Conservation (phyloP, 1,284 basidiomycete genomes). For the Grifola frondosa region DNA sequence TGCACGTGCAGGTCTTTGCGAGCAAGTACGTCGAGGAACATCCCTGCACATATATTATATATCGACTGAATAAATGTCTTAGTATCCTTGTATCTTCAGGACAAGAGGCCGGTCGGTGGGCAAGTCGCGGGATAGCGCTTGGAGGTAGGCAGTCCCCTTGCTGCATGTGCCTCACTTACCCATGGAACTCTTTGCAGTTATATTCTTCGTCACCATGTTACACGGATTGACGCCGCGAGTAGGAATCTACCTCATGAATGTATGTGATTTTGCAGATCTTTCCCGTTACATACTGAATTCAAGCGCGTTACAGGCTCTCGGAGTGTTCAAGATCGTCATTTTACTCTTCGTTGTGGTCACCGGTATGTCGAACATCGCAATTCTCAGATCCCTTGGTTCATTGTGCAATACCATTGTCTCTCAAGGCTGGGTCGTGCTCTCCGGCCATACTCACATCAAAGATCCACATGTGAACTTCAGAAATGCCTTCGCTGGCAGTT, state of each 20-base stretch:
- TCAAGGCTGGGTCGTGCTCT: conserved; percentile 47
- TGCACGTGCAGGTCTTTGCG: conserved; percentile 27
- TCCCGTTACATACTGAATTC: background rate
- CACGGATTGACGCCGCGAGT: conserved; percentile 26
- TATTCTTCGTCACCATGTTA: conserved; percentile 20
- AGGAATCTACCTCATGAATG: conserved; percentile 31
- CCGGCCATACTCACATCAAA: conserved; percentile 42
- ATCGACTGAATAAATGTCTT: background rate
- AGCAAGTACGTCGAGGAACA: conserved; percentile 13
- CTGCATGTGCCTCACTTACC: background rate
- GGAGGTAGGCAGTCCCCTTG: conserved; percentile 37
- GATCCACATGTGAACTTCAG: conserved; percentile 47
- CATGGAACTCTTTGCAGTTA: conserved; percentile 17
- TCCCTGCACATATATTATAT: background rate
- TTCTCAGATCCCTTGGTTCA: conserved; percentile 18
- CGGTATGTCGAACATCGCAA: conserved; percentile 31
- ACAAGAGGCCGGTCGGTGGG: conserved; percentile 44
- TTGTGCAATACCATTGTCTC: background rate
- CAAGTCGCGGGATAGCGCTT: conserved; percentile 54
- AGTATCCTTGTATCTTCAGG: conserved; percentile 53
- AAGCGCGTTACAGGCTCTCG: conserved; percentile 36
- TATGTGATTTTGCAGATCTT: conserved; percentile 9
- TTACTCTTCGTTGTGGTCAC: conserved; percentile 52
- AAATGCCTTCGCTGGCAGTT: conserved; percentile 47
- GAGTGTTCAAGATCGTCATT: conserved; percentile 61